Percentiles rank a stretch among this genome's conserved stretches.
Evolutionary conservation across 1,139 yeast genomes (phyloP).

Genomic region (Taphrina wiesneri): DNA sequence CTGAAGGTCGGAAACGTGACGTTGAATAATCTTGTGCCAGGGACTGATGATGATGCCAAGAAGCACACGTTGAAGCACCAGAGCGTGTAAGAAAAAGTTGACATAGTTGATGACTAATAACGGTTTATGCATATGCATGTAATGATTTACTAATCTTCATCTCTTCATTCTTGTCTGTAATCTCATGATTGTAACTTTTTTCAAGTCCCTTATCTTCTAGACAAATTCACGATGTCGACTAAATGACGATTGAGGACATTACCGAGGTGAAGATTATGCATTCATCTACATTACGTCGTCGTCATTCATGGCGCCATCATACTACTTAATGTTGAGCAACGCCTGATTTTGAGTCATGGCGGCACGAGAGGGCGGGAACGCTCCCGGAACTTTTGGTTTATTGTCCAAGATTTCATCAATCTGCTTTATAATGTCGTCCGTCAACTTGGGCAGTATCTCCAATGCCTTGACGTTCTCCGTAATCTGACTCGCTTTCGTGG

Average conservation of each 20-base stretch:
- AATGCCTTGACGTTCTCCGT: constrained; percentile 45
- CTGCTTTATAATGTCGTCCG: constrained; percentile 43
- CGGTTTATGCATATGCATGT: neutral
- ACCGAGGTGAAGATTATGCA: neutral
- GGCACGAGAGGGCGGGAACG: constrained; percentile 27
- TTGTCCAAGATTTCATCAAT: constrained; percentile 45
- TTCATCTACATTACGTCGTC: neutral
- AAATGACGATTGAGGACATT: neutral
- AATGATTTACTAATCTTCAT: neutral
- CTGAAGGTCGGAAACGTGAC: constrained; percentile 31
- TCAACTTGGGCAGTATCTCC: constrained; percentile 44
- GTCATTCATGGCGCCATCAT: neutral
- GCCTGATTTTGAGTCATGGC: constrained; percentile 30
- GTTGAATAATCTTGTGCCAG: constrained; percentile 17
- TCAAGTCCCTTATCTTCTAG: too few species aligned
- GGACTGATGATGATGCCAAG: constrained; percentile 12
- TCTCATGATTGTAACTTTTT: too few species aligned
- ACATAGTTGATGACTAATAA: neutral
- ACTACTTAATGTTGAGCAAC: neutral
- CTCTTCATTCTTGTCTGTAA: too few species aligned
- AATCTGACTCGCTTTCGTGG: constrained; percentile 45
- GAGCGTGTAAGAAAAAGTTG: neutral
- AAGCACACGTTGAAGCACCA: constrained; percentile 31
- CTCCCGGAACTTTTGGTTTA: constrained; percentile 41
- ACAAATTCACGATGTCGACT: too few species aligned